Base-by-base conservation (phyloP, 2,329 filamentous ascomycete species). In the Harringtonia lauricola region DNA sequence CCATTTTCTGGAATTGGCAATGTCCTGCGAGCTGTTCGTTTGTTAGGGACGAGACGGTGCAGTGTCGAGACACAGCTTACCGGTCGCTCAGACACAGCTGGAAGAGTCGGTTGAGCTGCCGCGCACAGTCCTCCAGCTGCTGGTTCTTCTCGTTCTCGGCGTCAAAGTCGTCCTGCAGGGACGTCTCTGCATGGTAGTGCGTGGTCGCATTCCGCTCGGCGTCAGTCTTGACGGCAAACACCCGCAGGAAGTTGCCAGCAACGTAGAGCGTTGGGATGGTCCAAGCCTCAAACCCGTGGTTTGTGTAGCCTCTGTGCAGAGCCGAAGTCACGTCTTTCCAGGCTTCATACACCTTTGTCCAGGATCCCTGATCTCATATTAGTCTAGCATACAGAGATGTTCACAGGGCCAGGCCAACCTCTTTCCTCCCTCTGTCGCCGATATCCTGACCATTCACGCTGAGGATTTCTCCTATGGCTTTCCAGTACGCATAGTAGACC, bases 1-100 rank as follows among this genome's bases (percentile, higher is more conserved):
- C 92, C 92, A 98, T 75, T 96, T 98, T 43, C 92, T 80, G 9
- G 90, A 95, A 55, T 94, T 84, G 56, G 88, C 80, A 36, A 95
- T 68, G 14, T 52, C 53, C 15, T 47, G 42, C 84, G 80, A 48
- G 85, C 84, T 62, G 17, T 7, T 1, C 15, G 6, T 15, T 86
- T 90, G 55, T 43, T 30, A 15, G 33, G 19, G 3, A 13, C 8
- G 17, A 3, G 8, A 19, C 21, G 10, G n/a, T 5, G 7, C 22
- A 17, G 5, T n/a, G 8, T 31, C n/a, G 8, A 31, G 15, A n/a
- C 34, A 35, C 39, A 3, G 60, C 71, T 54, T 70, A 94, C 86
- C 88, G 82, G 60, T 98, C 92, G 55, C 80, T 87, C 39, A 95
- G 70, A 60, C 92, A 98, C 5, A 94, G 64, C 15, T 85, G 86